Percentiles rank a stretch among this genome's conserved stretches.
Evolutionary conservation across 768 basidiomycete genomes (phyloP).

Genomic region (Tricholoma sp.): DNA sequence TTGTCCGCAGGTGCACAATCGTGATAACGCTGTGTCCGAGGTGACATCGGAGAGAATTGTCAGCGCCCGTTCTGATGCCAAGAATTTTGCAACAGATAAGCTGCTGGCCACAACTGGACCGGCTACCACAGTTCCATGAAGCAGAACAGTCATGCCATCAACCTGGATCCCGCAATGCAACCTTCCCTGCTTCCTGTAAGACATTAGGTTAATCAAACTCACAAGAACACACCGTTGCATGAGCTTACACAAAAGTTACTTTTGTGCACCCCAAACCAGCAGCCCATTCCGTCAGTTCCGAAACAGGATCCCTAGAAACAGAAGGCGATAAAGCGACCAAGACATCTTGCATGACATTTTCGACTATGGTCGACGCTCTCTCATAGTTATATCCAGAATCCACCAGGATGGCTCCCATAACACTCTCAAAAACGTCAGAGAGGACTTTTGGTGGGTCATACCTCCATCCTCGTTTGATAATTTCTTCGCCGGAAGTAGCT

Average conservation of each 20-base stretch:
- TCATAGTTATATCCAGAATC: conserved; percentile 77
- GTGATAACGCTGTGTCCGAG: conserved; percentile 38
- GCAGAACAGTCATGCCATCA: conserved; percentile 50
- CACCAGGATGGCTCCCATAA: conserved; percentile 79
- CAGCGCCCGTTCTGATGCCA: conserved; percentile 60
- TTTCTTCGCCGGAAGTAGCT: conserved; percentile 49
- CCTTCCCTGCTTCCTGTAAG: conserved; percentile 17
- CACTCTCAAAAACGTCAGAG: conserved; percentile 81
- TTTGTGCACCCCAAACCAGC: conserved; percentile 51
- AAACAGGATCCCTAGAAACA: conserved; percentile 66
- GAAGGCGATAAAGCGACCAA: conserved; percentile 54
- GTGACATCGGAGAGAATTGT: conserved; percentile 42
- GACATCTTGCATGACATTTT: conserved; percentile 63
- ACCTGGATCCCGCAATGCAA: conserved; percentile 11
- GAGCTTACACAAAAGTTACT: conserved; percentile 25
- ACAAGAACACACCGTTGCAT: conserved; percentile 1
- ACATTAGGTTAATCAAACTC: neutral
- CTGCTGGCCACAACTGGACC: conserved; percentile 61
- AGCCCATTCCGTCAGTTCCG: conserved; percentile 66
- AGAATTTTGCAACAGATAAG: conserved; percentile 57
- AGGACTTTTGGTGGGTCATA: conserved; percentile 84
- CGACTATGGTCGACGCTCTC: conserved; percentile 53
- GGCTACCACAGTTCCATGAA: conserved; percentile 52
- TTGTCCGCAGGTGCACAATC: conserved; percentile 32
- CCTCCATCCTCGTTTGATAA: conserved; percentile 69